Evolutionary conservation across 1,284 basidiomycete species (phyloP).

Genomic region (Pterulicium gracile): DNA sequence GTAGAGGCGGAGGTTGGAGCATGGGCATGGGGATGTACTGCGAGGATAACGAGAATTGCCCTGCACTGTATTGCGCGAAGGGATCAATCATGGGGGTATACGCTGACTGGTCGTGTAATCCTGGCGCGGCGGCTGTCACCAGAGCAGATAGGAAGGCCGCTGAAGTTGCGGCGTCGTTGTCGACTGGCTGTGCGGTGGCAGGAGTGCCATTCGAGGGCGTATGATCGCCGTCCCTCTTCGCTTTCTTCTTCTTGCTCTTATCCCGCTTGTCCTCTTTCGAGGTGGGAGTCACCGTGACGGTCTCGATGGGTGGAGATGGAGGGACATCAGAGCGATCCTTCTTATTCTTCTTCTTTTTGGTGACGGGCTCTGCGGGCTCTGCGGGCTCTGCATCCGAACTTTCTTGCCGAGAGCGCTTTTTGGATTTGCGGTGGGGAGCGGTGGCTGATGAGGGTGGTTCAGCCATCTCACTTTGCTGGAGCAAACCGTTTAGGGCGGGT

Average conservation of each 20-base stretch:
- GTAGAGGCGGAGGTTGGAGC: constrained; percentile 20
- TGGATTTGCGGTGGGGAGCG: neutral
- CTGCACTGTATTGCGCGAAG: neutral
- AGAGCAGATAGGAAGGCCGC: constrained; percentile 52
- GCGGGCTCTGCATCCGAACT: constrained; percentile 12
- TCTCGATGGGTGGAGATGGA: too few relatives aligned
- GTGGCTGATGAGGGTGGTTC: neutral
- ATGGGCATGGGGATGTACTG: constrained; percentile 20
- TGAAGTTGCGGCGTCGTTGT: constrained; percentile 29
- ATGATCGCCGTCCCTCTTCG: constrained; percentile 29
- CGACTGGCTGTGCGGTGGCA: constrained; percentile 19
- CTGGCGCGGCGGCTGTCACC: constrained; percentile 42
- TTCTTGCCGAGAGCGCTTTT: neutral
- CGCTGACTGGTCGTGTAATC: constrained; percentile 6
- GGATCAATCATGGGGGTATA: neutral
- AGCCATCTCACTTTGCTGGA: neutral
- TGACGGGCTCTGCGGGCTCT: constrained; percentile 7
- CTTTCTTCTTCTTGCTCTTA: constrained; percentile 25
- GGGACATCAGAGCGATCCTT: constrained; percentile 22
- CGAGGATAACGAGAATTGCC: constrained; percentile 8
- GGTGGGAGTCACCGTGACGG: too few relatives aligned
- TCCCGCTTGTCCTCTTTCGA: neutral
- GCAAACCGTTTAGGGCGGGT: neutral
- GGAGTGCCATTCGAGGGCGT: too few relatives aligned
- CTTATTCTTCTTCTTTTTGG: constrained; percentile 27